A percentile compares a stretch with the other conserved stretches of the same genome.
phyloP scores from a whole-genome alignment of 176 grass and related monocot genomes.

The Cocos nucifera region DNA sequence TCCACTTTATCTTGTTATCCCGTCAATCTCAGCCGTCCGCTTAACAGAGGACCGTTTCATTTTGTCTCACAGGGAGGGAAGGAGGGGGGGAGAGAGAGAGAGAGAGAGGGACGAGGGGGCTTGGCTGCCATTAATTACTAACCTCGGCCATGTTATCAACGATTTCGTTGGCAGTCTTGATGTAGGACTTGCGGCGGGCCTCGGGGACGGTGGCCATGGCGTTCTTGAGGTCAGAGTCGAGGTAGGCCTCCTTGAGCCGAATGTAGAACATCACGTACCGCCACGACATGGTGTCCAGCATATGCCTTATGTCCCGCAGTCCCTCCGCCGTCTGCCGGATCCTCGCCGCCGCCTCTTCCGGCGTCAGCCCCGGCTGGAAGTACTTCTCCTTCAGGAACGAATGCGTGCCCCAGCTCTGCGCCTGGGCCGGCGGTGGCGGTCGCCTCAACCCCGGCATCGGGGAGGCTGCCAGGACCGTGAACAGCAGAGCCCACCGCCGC shows the following conservation, averaged over 20 bases:
- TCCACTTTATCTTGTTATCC: too few relatives aligned
- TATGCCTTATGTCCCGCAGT: conserved; percentile 65
- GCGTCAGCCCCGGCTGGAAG: conserved; percentile 52
- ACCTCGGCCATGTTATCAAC: conserved; percentile 89
- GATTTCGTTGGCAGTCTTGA: conserved; percentile 71
- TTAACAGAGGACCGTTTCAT: too few relatives aligned
- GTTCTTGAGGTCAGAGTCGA: conserved; percentile 75
- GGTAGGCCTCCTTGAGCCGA: conserved; percentile 69
- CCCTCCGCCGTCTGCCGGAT: conserved; percentile 87
- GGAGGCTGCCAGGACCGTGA: conserved; percentile 31
- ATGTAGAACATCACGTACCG: conserved; percentile 86
- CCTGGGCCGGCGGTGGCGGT: conserved; percentile 1
- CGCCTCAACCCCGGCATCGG: conserved; percentile 1
- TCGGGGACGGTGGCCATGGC: conserved; percentile 55
- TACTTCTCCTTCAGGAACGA: conserved; percentile 71
- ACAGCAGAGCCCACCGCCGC: conserved; percentile 20
- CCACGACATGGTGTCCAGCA: conserved; percentile 97
- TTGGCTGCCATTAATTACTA: too few relatives aligned
- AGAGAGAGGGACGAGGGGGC: too few relatives aligned
- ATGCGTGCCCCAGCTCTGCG: conserved; percentile 65
- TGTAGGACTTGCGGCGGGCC: conserved; percentile 46
- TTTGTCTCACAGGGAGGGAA: too few relatives aligned
- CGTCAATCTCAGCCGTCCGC: too few relatives aligned
- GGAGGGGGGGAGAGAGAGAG: too few relatives aligned
- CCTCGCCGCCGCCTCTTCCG: conserved; percentile 70